Conservation (phyloP, 2,329 filamentous ascomycete genomes). For the Paraphaeosphaeria sporulosa region DNA sequence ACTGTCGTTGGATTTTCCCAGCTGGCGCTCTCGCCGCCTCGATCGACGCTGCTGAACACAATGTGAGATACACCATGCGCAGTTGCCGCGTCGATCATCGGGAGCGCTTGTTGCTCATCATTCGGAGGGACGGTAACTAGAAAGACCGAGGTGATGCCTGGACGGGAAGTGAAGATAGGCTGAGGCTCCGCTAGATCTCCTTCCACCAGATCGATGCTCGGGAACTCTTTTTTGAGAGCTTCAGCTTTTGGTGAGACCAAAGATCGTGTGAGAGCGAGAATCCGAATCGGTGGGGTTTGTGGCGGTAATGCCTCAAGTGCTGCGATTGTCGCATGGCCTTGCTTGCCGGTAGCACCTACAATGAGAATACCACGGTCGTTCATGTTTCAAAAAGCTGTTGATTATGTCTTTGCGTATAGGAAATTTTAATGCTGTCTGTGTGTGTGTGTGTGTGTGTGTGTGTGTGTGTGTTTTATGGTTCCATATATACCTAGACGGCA, state of each 20-base stretch:
- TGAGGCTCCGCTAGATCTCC: background rate
- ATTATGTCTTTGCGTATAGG: background rate
- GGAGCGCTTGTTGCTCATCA: background rate
- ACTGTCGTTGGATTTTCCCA: conserved; percentile 1
- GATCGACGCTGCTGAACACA: conserved; percentile 1
- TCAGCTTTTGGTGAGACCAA: background rate
- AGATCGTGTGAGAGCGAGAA: background rate
- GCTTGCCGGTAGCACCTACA: background rate
- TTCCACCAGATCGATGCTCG: background rate
- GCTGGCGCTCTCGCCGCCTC: conserved; percentile 1
- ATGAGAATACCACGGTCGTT: background rate
- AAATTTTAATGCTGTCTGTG: background rate
- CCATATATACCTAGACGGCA: background rate
- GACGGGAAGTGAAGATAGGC: background rate
- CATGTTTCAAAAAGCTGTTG: background rate
- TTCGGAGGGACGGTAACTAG: background rate
- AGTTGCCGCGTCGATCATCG: conserved; percentile 1
- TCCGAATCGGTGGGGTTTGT: background rate
- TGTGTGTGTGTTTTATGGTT: background rate
- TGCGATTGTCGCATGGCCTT: conserved; percentile 1
- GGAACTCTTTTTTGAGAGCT: background rate
- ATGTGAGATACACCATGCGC: background rate
- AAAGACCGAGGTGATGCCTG: background rate
- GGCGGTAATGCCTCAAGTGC: background rate
- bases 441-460: too few relatives aligned